Percentiles rank a stretch among this genome's conserved stretches.
Evolutionary conservation across 768 basidiomycete species (phyloP).

Genomic region (Hemileccinum rubropunctum): DNA sequence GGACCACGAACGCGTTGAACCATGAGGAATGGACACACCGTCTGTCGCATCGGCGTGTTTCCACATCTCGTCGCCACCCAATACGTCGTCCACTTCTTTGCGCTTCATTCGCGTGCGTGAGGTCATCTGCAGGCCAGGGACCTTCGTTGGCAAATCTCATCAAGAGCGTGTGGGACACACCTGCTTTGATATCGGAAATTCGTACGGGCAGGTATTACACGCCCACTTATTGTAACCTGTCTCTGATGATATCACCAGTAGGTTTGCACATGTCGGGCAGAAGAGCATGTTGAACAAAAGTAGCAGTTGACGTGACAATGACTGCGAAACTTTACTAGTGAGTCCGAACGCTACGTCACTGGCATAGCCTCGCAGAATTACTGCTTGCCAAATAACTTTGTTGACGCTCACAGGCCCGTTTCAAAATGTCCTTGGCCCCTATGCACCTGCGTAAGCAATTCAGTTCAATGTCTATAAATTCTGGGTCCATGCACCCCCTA

Average conservation of each 20-base stretch:
- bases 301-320: background rate
- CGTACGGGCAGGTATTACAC: constrained; percentile 92
- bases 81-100: constrained; percentile 94
- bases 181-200: constrained; percentile 50
- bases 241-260: constrained; percentile 66
- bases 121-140: constrained; percentile 79
- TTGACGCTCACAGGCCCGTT: too few relatives aligned
- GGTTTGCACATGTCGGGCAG: constrained; percentile 92
- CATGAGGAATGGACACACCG: constrained; percentile 41
- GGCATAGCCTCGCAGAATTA: too few relatives aligned
- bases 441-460: too few relatives aligned
- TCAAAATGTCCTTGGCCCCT: too few relatives aligned
- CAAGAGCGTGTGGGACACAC: background rate
- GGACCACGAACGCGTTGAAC: background rate
- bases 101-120: constrained; percentile 80
- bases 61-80: constrained; percentile 94
- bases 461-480: too few relatives aligned
- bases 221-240: constrained; percentile 90
- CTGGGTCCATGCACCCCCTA: too few relatives aligned
- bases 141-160: too few relatives aligned
- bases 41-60: constrained; percentile 87
- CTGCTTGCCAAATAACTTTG: too few relatives aligned
- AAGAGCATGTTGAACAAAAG: constrained; percentile 62
- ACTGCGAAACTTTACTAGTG: too few relatives aligned
- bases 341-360: too few relatives aligned